These are phyloP conservation scores for Yamadazyma sp. DNA, from an alignment of 805 yeast species.

Conservation along the genomic window DNA sequence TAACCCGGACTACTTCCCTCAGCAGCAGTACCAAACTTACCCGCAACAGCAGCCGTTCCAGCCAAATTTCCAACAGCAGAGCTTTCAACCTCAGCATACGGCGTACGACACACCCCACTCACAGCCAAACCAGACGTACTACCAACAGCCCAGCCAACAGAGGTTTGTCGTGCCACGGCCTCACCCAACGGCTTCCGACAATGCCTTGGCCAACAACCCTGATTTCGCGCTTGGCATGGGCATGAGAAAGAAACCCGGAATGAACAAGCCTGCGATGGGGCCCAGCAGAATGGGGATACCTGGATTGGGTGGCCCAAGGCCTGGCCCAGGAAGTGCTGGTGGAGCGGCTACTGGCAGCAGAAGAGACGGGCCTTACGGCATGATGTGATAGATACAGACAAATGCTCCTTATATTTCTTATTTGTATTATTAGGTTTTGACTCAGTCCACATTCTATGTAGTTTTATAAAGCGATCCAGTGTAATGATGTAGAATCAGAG, in stretches of 20 bases:
- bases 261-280: constrained; percentile 10
- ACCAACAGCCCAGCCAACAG: constrained; percentile 9
- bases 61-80: constrained; percentile 17
- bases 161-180: constrained; percentile 25
- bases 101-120: too few relatives aligned
- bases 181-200: constrained; percentile 36
- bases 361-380: constrained; percentile 11
- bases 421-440: constrained; percentile 5
- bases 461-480: too few relatives aligned
- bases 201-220: constrained; percentile 39
- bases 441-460: too few relatives aligned
- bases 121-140: constrained; percentile 3
- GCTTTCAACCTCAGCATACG: constrained; percentile 1
- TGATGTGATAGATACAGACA: background rate
- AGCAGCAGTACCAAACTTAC: constrained; percentile 10
- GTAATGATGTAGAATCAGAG: too few relatives aligned
- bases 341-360: constrained; percentile 1
- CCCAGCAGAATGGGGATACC: constrained; percentile 13
- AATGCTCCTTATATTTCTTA: too few relatives aligned
- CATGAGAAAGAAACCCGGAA: constrained; percentile 13
- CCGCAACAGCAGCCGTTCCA: constrained; percentile 20
- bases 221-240: constrained; percentile 35
- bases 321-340: constrained; percentile 8
- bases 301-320: constrained; percentile 6
- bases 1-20: constrained; percentile 16